These are phyloP conservation scores for Punica granatum DNA, from an alignment of 345 rosid species.

Conservation along the genomic window DNA sequence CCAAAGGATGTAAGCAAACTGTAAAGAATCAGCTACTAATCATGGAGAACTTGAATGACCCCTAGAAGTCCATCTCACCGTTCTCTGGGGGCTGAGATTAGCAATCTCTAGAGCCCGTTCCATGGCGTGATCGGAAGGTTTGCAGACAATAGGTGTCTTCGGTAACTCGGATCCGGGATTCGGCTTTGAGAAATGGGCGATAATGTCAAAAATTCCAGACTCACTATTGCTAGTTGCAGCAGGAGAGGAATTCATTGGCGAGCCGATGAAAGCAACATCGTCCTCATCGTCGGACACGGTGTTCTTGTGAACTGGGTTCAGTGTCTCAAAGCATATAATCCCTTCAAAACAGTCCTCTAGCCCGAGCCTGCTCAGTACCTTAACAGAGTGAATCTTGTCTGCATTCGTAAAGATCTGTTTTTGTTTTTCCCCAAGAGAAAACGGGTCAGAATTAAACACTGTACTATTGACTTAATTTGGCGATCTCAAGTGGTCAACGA, in stretches of 20 bases:
- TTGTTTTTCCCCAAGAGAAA: not conserved
- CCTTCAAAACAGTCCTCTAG: conserved; percentile 91
- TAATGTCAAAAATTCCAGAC: conserved; percentile 49
- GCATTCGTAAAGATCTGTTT: conserved; percentile 88
- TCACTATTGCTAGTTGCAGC: not conserved
- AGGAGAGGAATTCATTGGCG: conserved; percentile 4
- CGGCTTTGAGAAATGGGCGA: conserved; percentile 36
- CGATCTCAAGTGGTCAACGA: not conserved
- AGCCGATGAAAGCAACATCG: conserved; percentile 38
- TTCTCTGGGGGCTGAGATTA: conserved; percentile 54
- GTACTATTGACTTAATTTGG: not conserved
- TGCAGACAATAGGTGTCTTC: conserved; percentile 66
- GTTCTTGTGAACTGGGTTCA: conserved; percentile 49
- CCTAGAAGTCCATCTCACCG: conserved; percentile 33
- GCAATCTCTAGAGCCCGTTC: conserved; percentile 56
- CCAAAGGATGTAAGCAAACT: not conserved
- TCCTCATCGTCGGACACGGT: conserved; percentile 37
- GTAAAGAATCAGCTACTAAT: not conserved
- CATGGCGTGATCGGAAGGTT: conserved; percentile 59
- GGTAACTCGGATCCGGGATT: conserved; percentile 36
- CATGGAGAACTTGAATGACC: not conserved
- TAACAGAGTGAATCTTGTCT: conserved; percentile 62
- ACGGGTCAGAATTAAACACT: not conserved
- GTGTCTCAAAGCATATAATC: conserved; percentile 86
- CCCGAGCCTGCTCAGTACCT: conserved; percentile 65